Evolutionary conservation across 495 filamentous ascomycete genomes (phyloP).

Genomic region (Usnea hakonensis): DNA sequence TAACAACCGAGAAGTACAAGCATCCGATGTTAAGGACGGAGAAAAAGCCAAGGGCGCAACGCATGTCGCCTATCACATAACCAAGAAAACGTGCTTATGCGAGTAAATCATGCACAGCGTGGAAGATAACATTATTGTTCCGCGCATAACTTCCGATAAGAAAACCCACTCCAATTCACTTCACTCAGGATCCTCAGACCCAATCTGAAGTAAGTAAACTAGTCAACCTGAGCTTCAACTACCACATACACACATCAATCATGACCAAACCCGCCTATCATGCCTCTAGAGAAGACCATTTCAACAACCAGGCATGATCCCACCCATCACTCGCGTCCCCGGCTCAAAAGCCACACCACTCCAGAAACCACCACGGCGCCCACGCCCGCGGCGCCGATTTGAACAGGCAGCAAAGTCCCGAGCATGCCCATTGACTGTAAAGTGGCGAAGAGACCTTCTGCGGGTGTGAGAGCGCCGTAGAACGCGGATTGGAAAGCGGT

Average conservation of each 20-base stretch:
- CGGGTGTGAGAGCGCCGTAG: slow-evolving; percentile 38
- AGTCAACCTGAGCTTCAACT: background rate
- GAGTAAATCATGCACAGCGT: background rate
- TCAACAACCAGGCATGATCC: no score
- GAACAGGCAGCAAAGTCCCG: slow-evolving; percentile 19
- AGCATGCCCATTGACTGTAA: slow-evolving; percentile 38
- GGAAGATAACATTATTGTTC: background rate
- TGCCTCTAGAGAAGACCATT: no score
- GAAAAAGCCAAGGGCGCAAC: background rate
- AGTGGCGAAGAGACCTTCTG: slow-evolving; percentile 37
- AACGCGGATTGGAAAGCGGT: slow-evolving; percentile 32
- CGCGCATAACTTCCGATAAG: background rate
- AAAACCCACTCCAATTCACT: background rate
- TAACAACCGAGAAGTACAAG: background rate
- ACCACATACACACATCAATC: no score
- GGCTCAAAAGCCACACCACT: slow-evolving; percentile 11
- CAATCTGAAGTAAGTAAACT: no score
- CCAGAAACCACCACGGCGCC: slow-evolving; percentile 6
- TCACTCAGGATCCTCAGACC: background rate
- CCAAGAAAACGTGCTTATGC: background rate
- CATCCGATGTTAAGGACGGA: background rate
- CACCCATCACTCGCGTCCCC: background rate
- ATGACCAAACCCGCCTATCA: no score
- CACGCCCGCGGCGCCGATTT: slow-evolving; percentile 2
- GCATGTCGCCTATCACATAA: background rate